Conservation (phyloP, 1,284 basidiomycete genomes). For the Fomitopsis palustris region DNA sequence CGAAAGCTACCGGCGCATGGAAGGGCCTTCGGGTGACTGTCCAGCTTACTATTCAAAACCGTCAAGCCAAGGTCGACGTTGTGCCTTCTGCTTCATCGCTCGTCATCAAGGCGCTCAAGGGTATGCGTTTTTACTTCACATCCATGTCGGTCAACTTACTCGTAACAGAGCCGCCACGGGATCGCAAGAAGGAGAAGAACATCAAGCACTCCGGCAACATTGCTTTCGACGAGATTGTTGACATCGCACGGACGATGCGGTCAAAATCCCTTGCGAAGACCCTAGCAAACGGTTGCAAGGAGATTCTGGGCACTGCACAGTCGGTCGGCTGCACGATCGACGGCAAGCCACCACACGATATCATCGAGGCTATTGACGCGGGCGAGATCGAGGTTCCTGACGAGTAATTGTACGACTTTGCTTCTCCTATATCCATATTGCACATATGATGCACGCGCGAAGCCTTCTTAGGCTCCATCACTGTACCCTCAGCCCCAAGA, state of each 20-base stretch:
- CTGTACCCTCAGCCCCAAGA: no score
- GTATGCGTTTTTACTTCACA: slow-evolving; percentile 40
- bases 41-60: slow-evolving; percentile 99
- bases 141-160: background rate
- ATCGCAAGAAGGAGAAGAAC: slow-evolving; percentile 99
- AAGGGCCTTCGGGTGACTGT: slow-evolving; percentile 99
- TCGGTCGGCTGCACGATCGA: slow-evolving; percentile 96
- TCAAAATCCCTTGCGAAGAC: slow-evolving; percentile 94
- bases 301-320: slow-evolving; percentile 93
- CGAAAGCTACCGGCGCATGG: slow-evolving; percentile 98
- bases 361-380: slow-evolving; percentile 95
- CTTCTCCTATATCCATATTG: background rate
- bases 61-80: slow-evolving; percentile 96
- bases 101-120: slow-evolving; percentile 98
- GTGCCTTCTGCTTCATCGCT: slow-evolving; percentile 98
- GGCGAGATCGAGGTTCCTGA: slow-evolving; percentile 95
- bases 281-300: slow-evolving; percentile 88
- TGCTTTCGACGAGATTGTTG: slow-evolving; percentile 91
- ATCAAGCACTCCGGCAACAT: slow-evolving; percentile 98
- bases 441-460: background rate
- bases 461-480: no score
- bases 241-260: slow-evolving; percentile 96
- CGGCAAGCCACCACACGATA: slow-evolving; percentile 89
- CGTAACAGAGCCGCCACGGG: slow-evolving; percentile 88
- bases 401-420: slow-evolving; percentile 49